These are phyloP conservation scores for Metschnikowia vanudenii DNA, from an alignment of 805 yeast species.

Conservation along the genomic window DNA sequence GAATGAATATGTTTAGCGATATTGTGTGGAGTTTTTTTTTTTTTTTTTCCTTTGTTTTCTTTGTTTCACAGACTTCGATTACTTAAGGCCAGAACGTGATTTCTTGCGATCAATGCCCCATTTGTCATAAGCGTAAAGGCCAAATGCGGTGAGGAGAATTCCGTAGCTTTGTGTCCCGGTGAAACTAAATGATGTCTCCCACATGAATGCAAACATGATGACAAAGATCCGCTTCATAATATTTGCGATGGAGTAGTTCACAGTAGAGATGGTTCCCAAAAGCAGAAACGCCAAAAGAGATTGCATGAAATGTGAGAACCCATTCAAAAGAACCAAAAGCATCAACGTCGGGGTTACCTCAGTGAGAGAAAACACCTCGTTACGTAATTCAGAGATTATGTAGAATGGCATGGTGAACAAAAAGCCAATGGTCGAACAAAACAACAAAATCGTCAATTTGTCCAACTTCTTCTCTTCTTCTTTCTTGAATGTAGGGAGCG, in stretches of 20 bases:
- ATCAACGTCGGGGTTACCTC: slow-evolving; percentile 34
- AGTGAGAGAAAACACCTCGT: slow-evolving; percentile 26
- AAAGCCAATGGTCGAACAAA: slow-evolving; percentile 72
- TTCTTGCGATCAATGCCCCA: slow-evolving; percentile 31
- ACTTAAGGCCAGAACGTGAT: background rate
- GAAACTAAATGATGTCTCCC: slow-evolving; percentile 48
- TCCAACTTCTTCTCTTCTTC: slow-evolving; percentile 47
- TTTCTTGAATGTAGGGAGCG: slow-evolving; percentile 26
- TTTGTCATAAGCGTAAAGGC: slow-evolving; percentile 43
- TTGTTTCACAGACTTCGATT: background rate
- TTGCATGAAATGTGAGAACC: slow-evolving; percentile 67
- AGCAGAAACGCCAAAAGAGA: slow-evolving; percentile 74
- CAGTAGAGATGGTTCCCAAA: slow-evolving; percentile 69
- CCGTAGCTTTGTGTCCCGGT: slow-evolving; percentile 36
- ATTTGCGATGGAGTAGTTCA: slow-evolving; percentile 76
- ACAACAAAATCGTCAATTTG: slow-evolving; percentile 67
- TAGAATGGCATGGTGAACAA: slow-evolving; percentile 65
- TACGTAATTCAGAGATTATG: slow-evolving; percentile 50
- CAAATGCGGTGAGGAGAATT: slow-evolving; percentile 35
- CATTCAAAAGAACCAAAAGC: slow-evolving; percentile 54
- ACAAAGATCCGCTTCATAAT: slow-evolving; percentile 72
- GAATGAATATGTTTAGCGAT: background rate
- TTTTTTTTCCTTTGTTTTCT: no score
- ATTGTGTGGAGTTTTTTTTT: no score
- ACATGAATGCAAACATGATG: slow-evolving; percentile 60